Evolutionary conservation across 805 yeast species (phyloP), one percentile per base, ranked within the genome.

Genomic region (Barnettozyma vustinii): DNA sequence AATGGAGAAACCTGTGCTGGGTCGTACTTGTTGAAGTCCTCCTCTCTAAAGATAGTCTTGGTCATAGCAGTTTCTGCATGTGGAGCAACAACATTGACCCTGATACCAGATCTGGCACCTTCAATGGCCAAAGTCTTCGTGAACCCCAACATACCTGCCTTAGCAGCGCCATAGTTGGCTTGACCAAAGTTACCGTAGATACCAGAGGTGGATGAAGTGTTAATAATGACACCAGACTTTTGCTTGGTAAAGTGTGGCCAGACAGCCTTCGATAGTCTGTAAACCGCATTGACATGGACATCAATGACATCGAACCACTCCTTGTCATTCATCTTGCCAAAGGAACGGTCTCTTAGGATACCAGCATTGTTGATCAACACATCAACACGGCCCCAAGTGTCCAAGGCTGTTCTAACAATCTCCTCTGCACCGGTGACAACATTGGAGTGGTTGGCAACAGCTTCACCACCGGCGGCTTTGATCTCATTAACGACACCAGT

Each of bases 61-160:
- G 99, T 92, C 99, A 92, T 92, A 50, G 95, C 91, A 40, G 99
- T 92, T 63, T 92, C 97, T 26, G 98, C 98, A 66, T 92, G 97
- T 47, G 99, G 99, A 25, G 99, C 98, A 65, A 90, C 83, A 35
- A 81, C 79, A 64, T 91, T 87, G 49, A 82, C 91, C 60, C 75
- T 74, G 57, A 92, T 89, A 63, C 84, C 81, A 61, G 73, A 65
- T 67, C 80, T 88, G 52, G 81, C 81, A 61, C 99, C 99, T 72
- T 92, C 99, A 56, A 87, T 75, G 26, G 98, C 97, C 54, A 89
- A 68, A 40, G 97, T 84, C 68, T 79, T 82, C 37, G 96, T 78
- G 58, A 92, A 77, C 16, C 96, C 96, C 44, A 90, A 70, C 54
- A 92, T 81, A 21, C 89, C 97, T 46, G 87, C 81, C 72, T 92